Evolutionary conservation across 345 rosid species (phyloP), one percentile per base, ranked within the genome.

Genomic region (Alliaria petiolata): DNA sequence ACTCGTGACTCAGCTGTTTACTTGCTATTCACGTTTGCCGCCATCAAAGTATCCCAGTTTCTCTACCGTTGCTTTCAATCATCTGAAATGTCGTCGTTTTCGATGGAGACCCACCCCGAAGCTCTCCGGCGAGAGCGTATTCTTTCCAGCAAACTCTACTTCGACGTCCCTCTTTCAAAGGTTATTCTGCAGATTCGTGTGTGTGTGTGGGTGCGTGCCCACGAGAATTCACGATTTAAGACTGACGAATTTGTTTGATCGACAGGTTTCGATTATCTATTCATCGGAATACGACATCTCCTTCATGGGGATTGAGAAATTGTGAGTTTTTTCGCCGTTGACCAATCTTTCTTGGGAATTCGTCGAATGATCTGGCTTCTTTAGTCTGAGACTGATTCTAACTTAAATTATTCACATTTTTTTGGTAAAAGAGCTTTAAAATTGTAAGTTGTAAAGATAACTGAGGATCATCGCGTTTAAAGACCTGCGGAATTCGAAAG

Each of bases 241-340:
- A n/a, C n/a, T 22, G 64, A 62, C 15, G 2, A 38, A 1, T 10
- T 12, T 26, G 17, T 20, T 38, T 22, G 54, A 59, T 34, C 33
- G 26, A 26, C 82, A 91, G 97, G 91, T 83, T 56, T 93, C 98
- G 15, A 47, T 93, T 43, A 83, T 93, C 69, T 90, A 90, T 76
- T 93, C 98, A 19, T 43, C 93, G 15, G 79, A 53, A 3, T 90
- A 90, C 50, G 81, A 89, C 65, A 93, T 93, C 71, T 64, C 92
- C 5, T 91, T 93, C 82, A 71, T 89, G 64, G 98, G 98, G 65
- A 79, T 93, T 6, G 98, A 91, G 85, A 93, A 93, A 65, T 75
- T 91, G 98, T 93, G 76, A 79, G 93, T 62, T 52, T 9, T 36
- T 0, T 47, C 51, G 3, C 12, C 6, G 35, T 69, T 46, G 46